Percentiles rank a stretch among this genome's conserved stretches.
phyloP scores from a whole-genome alignment of 352 stramenopile species.

The Globisporangium megalacanthum region DNA sequence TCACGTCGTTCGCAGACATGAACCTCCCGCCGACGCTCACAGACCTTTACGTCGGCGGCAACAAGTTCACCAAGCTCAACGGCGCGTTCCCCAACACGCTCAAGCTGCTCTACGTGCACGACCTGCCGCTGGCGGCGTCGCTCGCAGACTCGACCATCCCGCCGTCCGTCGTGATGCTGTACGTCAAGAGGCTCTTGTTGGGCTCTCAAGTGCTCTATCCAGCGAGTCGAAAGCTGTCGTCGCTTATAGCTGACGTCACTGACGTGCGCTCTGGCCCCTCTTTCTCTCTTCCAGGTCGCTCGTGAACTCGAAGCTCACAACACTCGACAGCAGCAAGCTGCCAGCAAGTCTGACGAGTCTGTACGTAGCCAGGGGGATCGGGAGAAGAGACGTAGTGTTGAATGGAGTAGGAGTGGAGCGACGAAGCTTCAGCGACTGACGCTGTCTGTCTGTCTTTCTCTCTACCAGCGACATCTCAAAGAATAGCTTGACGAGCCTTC shows the following conservation, averaged over 20 bases:
- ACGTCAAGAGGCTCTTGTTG: slow-evolving; percentile 5
- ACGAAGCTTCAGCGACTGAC: background rate
- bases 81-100: slow-evolving; percentile 40
- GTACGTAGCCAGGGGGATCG: slow-evolving; percentile 22
- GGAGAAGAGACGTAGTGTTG: no score
- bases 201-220: background rate
- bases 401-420: no score
- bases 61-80: slow-evolving; percentile 56
- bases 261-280: background rate
- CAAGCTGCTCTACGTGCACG: slow-evolving; percentile 65
- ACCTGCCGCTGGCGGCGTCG: slow-evolving; percentile 35
- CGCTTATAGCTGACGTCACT: background rate
- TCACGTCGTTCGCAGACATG: slow-evolving; percentile 58
- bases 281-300: slow-evolving; percentile 20
- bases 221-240: no score
- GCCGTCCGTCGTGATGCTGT: slow-evolving; percentile 33
- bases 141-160: slow-evolving; percentile 41
- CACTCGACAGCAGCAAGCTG: slow-evolving; percentile 33
- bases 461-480: slow-evolving; percentile 34
- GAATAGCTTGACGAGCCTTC: slow-evolving; percentile 37
- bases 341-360: slow-evolving; percentile 44
- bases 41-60: slow-evolving; percentile 59
- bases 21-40: slow-evolving; percentile 37
- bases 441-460: background rate
- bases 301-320: slow-evolving; percentile 34